phyloP scores from a whole-genome alignment of 805 yeast genomes.

The Cyberlindnera xylosilytica region DNA sequence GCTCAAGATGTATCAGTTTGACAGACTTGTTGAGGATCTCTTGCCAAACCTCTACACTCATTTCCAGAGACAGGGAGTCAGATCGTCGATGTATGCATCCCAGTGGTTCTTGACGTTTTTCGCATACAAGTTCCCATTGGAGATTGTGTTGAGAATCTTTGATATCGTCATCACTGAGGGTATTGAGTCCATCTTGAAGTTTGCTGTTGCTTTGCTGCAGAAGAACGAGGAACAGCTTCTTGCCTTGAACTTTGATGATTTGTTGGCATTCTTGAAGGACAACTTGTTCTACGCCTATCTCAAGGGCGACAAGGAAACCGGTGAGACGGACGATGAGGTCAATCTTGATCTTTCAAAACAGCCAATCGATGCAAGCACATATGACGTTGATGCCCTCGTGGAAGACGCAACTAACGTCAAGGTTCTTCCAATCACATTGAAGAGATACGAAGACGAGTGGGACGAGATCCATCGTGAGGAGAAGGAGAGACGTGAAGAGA shows the following conservation, averaged over 20 bases:
- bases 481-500: conserved; percentile 60
- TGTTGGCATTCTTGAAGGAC: conserved; percentile 76
- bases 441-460: conserved; percentile 71
- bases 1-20: conserved; percentile 82
- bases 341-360: neutral
- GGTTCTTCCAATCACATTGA: conserved; percentile 68
- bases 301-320: conserved; percentile 10
- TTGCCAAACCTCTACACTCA: conserved; percentile 74
- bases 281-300: conserved; percentile 71
- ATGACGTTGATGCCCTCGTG: conserved; percentile 72
- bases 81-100: conserved; percentile 93
- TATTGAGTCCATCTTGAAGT: conserved; percentile 76
- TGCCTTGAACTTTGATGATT: conserved; percentile 66
- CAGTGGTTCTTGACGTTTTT: conserved; percentile 97
- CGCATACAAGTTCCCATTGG: conserved; percentile 91
- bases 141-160: conserved; percentile 80
- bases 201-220: conserved; percentile 77
- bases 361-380: conserved; percentile 33
- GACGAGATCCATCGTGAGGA: conserved; percentile 74
- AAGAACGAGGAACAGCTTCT: conserved; percentile 61
- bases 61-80: conserved; percentile 78
- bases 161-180: conserved; percentile 93
- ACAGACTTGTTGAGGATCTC: conserved; percentile 74
- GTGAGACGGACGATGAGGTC: neutral
- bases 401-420: conserved; percentile 72